A percentile compares a stretch with the other conserved stretches of the same genome.
These are phyloP conservation scores for Malassezia furfur DNA, from an alignment of 1,284 basidiomycete genomes.

Conservation along the genomic window DNA sequence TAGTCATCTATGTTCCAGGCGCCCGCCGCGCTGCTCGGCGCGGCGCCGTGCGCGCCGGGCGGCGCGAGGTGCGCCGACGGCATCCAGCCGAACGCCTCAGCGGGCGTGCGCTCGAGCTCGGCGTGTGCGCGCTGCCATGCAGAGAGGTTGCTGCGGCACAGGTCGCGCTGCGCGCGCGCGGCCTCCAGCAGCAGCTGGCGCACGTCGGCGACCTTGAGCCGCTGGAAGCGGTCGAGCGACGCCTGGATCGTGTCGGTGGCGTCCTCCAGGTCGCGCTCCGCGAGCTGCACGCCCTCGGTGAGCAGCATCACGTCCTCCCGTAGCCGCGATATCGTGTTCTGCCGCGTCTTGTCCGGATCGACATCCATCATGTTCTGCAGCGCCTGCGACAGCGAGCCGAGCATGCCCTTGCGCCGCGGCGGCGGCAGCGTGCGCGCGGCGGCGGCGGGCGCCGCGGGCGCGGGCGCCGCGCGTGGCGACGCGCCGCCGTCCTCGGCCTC, in stretches of 20 bases:
- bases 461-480: neutral
- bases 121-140: slow-evolving; percentile 2
- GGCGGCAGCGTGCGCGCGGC: neutral
- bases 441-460: neutral
- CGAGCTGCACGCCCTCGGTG: slow-evolving; percentile 39
- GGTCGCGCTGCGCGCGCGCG: slow-evolving; percentile 81
- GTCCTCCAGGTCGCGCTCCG: slow-evolving; percentile 65
- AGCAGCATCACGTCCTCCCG: slow-evolving; percentile 67
- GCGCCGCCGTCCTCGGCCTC: slow-evolving; percentile 5
- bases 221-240: slow-evolving; percentile 93
- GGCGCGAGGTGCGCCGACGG: slow-evolving; percentile 6
- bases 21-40: neutral
- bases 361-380: slow-evolving; percentile 97
- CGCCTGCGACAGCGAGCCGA: slow-evolving; percentile 87
- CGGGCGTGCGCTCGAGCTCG: neutral
- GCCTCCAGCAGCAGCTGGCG: slow-evolving; percentile 82
- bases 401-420: slow-evolving; percentile 55
- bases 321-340: slow-evolving; percentile 85
- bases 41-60: neutral
- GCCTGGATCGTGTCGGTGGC: slow-evolving; percentile 91
- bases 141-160: slow-evolving; percentile 62
- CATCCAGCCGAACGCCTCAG: slow-evolving; percentile 7
- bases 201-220: slow-evolving; percentile 93
- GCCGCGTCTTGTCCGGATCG: slow-evolving; percentile 86
- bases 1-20: neutral